Conservation (phyloP, 23 red algal species). For the Gracilariopsis chorda region DNA sequence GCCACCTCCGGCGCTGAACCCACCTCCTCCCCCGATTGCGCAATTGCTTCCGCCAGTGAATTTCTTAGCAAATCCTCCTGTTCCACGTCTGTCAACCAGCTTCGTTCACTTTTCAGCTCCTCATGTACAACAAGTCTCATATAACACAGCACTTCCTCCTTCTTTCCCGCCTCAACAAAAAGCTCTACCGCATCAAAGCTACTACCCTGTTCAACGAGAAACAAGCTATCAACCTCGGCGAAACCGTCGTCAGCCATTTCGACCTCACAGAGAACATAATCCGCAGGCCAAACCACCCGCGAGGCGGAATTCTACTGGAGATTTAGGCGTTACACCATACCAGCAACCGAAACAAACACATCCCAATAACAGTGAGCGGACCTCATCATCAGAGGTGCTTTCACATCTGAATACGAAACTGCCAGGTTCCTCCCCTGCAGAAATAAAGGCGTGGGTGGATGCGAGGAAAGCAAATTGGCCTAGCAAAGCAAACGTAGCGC, state of each 20-base stretch:
- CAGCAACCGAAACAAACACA: neutral
- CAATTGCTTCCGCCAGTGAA: slow-evolving; percentile 6
- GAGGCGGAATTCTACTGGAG: neutral
- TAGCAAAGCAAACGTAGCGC: slow-evolving; percentile 14
- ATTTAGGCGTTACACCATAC: neutral
- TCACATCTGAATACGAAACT: neutral
- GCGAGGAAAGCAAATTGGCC: slow-evolving; percentile 59
- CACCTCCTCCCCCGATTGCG: neutral
- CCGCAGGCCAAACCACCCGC: neutral
- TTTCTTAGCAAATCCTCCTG: neutral
- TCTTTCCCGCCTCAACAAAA: neutral
- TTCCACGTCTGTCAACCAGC: neutral
- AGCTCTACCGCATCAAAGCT: neutral
- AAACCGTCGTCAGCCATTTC: slow-evolving; percentile 2
- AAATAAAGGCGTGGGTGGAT: slow-evolving; percentile 26
- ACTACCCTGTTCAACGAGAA: neutral
- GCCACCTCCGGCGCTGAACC: neutral
- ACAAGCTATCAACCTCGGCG: neutral
- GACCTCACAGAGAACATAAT: neutral
- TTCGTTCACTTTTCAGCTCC: neutral
- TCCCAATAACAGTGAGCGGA: neutral
- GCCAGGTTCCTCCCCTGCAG: slow-evolving; percentile 22
- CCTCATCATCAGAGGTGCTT: neutral
- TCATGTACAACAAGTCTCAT: neutral
- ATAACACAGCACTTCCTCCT: neutral